Base-by-base conservation (phyloP, 116 monocot species). In the Posidonia oceanica region DNA sequence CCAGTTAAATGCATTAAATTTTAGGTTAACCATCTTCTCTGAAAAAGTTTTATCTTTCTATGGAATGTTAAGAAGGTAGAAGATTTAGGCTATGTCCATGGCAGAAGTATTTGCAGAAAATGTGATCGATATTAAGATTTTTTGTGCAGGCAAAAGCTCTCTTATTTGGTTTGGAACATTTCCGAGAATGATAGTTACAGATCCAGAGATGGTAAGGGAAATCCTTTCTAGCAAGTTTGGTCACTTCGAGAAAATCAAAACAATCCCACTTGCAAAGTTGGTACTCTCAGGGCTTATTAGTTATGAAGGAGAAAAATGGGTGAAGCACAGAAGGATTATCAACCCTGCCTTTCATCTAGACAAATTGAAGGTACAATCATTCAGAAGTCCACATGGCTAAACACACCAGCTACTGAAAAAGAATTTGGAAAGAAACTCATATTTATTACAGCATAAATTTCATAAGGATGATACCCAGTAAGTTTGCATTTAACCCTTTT, bases 171-270 rank as follows among this genome's bases (percentile, higher is more conserved):
- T 77, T 63, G 85, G 85, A 0, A 57, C 81, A 1, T 10, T 17
- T 38, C 87, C 91, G 0, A 79, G 76, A 44, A 85, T 87, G 38
- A 60, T 20, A n/a, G 61, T 91, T 18, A 73, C 59, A 53, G 77
- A 87, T 52, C 80, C 83, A 3, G 79, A 83, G 39, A 10, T 87
- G 41, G 36, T 81, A 5, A 78, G 61, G 61, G 85, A 87, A 42
- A 53, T 85, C 13, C 54, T 91, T 21, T 79, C 85, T 0, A 79
- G 69, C 73, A 87, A 87, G 71, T 81, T 72, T 44, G 87, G 83
- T 2, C 76, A 85, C 21, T 77, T 91, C 60, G 59, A 6, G 51
- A 85, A 80, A 52, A 48, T 52, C n/a, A 64, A 8, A 21, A 2
- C 23, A 29, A 58, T 2, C 14, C 67, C 75, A 2, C 4, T 81